Evolutionary conservation across 495 filamentous ascomycete genomes (phyloP), one percentile per base, ranked within the genome.

Genomic region (Articulospora tetracladia): DNA sequence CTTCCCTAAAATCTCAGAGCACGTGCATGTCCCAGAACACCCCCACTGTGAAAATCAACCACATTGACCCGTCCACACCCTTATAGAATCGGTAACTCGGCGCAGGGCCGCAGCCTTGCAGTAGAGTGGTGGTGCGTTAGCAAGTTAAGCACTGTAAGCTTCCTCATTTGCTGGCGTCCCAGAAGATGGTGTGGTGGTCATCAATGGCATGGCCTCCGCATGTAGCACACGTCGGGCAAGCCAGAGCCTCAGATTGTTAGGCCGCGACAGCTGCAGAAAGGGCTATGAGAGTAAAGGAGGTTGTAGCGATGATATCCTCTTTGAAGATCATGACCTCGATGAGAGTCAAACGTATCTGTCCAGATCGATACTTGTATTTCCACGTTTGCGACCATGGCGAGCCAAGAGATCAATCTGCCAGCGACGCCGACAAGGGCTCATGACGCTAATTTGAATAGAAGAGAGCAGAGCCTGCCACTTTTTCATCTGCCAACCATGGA

Each of bases 91-190:
- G 17, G 13, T 3, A n/a, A 19, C 17, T 26, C 25, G 24, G 6
- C 3, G 23, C 17, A 30, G 50, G 7, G 50, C 25, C 50, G 25
- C 28, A 53, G 50, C 25, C 50, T 27, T 27, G 28, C 28, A 30
- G 17, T 32, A 53, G 22, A 51, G 23, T 20, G 15, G 50, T 53
- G 25, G 17, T 53, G 17, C 17, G 25, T 28, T 53, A 15, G 25
- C 13, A 19, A 1, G 28, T 53, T n/a, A 27, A 53, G 15, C 4
- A 53, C 22, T 30, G 50, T 53, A 30, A 26, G 50, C 17, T 17
- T 53, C n/a, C 50, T 53, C 50, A 53, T 53, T 53, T 53, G 50
- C 25, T 53, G 25, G 50, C 50, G 25, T 53, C 50, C 2, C 22
- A 19, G 17, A 30, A 30, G 50, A 32, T 26, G 50, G 50, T 53